A percentile compares a stretch with the other conserved stretches of the same genome.
Evolutionary conservation across 2,329 filamentous ascomycete species (phyloP).

Genomic region (Apiospora arundinis): DNA sequence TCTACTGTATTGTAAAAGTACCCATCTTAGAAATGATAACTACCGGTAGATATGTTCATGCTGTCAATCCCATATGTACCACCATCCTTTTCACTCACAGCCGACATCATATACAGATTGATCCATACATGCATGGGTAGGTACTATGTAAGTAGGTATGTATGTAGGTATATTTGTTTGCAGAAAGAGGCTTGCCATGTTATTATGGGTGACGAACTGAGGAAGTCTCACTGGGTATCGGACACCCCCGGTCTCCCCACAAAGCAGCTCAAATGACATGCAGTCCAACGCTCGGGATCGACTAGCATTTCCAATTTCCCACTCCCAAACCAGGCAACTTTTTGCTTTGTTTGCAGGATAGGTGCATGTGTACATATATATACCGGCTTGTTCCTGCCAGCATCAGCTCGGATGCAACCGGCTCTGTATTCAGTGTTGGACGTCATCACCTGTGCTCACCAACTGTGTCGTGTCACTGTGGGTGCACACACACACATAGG

Average conservation of each 20-base stretch:
- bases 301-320: neutral
- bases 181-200: neutral
- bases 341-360: neutral
- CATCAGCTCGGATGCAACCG: neutral
- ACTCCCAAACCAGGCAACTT: neutral
- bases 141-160: neutral
- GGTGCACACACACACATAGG: neutral
- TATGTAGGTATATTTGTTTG: neutral
- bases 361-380: too few relatives aligned
- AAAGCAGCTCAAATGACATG: slow-evolving; percentile 7
- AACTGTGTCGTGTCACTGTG: neutral
- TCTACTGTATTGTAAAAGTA: too few relatives aligned
- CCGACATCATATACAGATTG: neutral
- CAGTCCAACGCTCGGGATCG: slow-evolving; percentile 9
- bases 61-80: too few relatives aligned
- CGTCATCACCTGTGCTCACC: neutral
- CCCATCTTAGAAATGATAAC: too few relatives aligned
- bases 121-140: neutral
- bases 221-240: neutral
- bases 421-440: neutral
- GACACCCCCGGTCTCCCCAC: neutral
- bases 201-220: neutral
- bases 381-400: neutral
- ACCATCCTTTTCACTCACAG: too few relatives aligned
- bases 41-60: too few relatives aligned